These are phyloP conservation scores for Flammula alnicola DNA, from an alignment of 1,284 basidiomycete genomes.

Conservation along the genomic window DNA sequence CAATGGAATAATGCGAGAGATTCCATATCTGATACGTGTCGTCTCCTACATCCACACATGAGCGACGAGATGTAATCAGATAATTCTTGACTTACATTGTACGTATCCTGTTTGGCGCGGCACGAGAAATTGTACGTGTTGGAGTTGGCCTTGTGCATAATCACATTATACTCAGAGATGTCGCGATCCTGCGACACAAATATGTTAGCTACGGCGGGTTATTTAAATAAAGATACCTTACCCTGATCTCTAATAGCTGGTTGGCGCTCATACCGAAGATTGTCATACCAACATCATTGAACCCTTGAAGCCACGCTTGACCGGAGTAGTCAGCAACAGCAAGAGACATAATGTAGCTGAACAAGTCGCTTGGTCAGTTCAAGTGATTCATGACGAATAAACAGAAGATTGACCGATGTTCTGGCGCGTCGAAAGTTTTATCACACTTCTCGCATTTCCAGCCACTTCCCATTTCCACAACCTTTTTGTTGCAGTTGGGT, in stretches of 20 bases:
- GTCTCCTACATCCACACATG: constrained; percentile 58
- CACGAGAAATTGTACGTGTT: constrained; percentile 85
- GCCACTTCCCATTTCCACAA: constrained; percentile 66
- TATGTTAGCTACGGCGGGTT: not conserved
- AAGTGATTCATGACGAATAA: not conserved
- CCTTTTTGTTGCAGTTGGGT: constrained; percentile 91
- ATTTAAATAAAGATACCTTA: constrained; percentile 31
- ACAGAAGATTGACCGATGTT: constrained; percentile 70
- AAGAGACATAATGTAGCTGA: constrained; percentile 88
- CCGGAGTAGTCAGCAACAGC: constrained; percentile 90
- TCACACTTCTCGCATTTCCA: constrained; percentile 98
- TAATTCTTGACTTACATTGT: constrained; percentile 63
- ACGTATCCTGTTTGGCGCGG: constrained; percentile 88
- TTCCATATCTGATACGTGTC: constrained; percentile 82
- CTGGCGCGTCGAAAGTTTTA: constrained; percentile 71
- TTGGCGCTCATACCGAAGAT: constrained; percentile 85
- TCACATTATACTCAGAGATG: constrained; percentile 63
- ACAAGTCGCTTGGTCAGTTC: constrained; percentile 3
- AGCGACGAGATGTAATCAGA: not conserved
- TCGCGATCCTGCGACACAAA: constrained; percentile 60
- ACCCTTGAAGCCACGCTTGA: constrained; percentile 93
- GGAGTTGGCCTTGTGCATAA: constrained; percentile 72
- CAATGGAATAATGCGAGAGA: constrained; percentile 67
- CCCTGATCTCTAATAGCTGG: constrained; percentile 78
- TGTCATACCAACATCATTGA: constrained; percentile 88